A percentile compares a stretch with the other conserved stretches of the same genome.
Evolutionary conservation across 345 rosid genomes (phyloP).

Genomic region (Salix udensis): DNA sequence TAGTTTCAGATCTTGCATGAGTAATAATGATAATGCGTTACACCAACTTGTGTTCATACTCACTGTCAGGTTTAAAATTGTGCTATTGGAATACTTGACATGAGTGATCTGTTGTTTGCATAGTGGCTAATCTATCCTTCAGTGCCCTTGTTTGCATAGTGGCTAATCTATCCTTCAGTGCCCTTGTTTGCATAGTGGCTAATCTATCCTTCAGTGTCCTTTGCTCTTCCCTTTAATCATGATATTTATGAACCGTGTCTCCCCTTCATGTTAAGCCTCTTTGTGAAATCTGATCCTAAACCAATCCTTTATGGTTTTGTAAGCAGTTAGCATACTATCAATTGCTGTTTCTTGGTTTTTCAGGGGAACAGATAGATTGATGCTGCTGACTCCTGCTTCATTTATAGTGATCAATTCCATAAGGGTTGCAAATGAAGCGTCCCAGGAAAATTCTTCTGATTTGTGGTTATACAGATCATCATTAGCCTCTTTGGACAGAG

Average conservation of each 20-base stretch:
- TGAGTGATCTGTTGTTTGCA: neutral
- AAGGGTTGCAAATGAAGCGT: slow-evolving; percentile 31
- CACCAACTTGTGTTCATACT: too few species aligned
- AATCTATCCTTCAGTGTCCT: neutral
- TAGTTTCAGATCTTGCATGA: too few species aligned
- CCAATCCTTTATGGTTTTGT: neutral
- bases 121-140: neutral
- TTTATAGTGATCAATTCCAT: slow-evolving; percentile 51
- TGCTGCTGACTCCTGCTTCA: slow-evolving; percentile 56
- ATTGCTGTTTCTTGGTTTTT: slow-evolving; percentile 15
- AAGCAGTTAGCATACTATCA: neutral
- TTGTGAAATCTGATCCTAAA: neutral
- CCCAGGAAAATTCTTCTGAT: slow-evolving; percentile 13
- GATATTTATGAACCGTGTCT: neutral
- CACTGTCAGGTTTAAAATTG: neutral
- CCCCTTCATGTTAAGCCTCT: neutral
- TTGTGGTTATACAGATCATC: slow-evolving; percentile 10
- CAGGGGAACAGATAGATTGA: slow-evolving; percentile 41
- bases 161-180: too few species aligned
- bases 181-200: neutral
- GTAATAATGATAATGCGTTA: neutral
- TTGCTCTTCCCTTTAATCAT: neutral
- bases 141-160: neutral
- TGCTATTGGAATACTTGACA: neutral
- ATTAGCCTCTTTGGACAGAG: slow-evolving; percentile 17